A percentile compares a stretch with the other conserved stretches of the same genome.
Evolutionary conservation across 495 filamentous ascomycete genomes (phyloP).

Genomic region (Penicillium riverlandense): DNA sequence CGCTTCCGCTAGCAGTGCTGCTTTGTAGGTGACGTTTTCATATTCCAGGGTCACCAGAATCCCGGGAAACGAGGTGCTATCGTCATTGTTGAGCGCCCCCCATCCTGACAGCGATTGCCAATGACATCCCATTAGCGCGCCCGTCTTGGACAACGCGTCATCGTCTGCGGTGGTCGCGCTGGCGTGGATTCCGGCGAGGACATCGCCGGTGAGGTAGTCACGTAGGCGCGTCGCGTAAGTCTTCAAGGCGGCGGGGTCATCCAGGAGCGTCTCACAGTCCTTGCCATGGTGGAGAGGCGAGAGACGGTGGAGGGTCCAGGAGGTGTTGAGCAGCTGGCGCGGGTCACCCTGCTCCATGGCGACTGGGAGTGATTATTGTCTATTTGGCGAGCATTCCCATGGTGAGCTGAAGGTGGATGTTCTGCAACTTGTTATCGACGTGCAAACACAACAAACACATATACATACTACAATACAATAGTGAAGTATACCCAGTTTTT

Average conservation of each 20-base stretch:
- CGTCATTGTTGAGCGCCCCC: conserved; percentile 1
- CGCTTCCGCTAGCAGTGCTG: conserved; percentile 28
- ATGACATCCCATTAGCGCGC: conserved; percentile 35
- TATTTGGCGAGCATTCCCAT: not conserved
- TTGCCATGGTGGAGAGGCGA: conserved; percentile 45
- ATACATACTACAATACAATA: not conserved
- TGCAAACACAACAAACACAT: conserved; percentile 21
- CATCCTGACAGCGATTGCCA: conserved; percentile 37
- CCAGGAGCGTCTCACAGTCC: conserved; percentile 31
- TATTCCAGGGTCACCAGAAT: conserved; percentile 42
- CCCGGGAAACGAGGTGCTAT: conserved; percentile 17
- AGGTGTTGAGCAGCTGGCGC: conserved; percentile 44
- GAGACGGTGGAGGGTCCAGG: conserved; percentile 49
- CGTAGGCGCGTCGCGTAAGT: conserved; percentile 43
- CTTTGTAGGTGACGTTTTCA: conserved; percentile 43
- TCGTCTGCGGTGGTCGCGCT: conserved; percentile 24
- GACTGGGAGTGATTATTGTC: not conserved
- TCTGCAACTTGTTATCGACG: not conserved
- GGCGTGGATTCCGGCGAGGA: conserved; percentile 37
- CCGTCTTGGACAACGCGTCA: conserved; percentile 34
- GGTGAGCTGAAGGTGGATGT: no score
- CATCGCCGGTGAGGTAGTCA: conserved; percentile 45
- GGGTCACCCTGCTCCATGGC: conserved; percentile 21
- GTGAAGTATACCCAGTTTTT: not conserved
- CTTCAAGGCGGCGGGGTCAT: conserved; percentile 29